Percentiles rank a stretch among this genome's conserved stretches.
These are phyloP conservation scores for Craterostigma plantagineum DNA, from an alignment of 257 asterid species.

Conservation along the genomic window DNA sequence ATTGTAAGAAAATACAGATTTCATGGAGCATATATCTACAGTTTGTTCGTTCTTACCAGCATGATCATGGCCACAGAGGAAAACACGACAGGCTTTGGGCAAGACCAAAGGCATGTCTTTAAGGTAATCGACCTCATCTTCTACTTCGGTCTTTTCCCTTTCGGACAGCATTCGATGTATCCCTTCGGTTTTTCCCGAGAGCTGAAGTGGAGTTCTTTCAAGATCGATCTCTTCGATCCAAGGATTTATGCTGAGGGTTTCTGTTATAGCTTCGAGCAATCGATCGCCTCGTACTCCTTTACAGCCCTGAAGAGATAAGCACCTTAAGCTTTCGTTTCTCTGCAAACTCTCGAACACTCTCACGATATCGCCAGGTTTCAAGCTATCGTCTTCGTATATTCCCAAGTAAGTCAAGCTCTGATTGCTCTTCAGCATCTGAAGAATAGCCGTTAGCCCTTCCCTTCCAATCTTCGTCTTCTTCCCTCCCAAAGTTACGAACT, in stretches of 20 bases:
- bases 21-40: too few relatives aligned
- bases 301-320: conserved; percentile 56
- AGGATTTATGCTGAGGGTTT: conserved; percentile 57
- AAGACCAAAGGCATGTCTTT: conserved; percentile 42
- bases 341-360: conserved; percentile 50
- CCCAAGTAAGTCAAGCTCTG: conserved; percentile 36
- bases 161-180: conserved; percentile 39
- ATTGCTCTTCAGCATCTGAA: conserved; percentile 50
- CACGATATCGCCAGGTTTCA: conserved; percentile 29
- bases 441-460: conserved; percentile 43
- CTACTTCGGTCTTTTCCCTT: conserved; percentile 28
- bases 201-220: conserved; percentile 44
- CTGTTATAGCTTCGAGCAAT: conserved; percentile 39
- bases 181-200: conserved; percentile 40
- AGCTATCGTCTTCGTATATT: conserved; percentile 44
- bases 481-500: conserved; percentile 51
- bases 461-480: conserved; percentile 47
- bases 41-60: conserved; percentile 23
- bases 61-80: conserved; percentile 58
- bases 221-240: conserved; percentile 75
- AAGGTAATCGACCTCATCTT: conserved; percentile 30
- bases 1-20: too few relatives aligned
- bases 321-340: conserved; percentile 39
- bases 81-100: conserved; percentile 56
- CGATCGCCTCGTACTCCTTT: conserved; percentile 62